These are phyloP conservation scores for Tulasnella calospora DNA, from an alignment of 768 basidiomycete species.

Conservation along the genomic window DNA sequence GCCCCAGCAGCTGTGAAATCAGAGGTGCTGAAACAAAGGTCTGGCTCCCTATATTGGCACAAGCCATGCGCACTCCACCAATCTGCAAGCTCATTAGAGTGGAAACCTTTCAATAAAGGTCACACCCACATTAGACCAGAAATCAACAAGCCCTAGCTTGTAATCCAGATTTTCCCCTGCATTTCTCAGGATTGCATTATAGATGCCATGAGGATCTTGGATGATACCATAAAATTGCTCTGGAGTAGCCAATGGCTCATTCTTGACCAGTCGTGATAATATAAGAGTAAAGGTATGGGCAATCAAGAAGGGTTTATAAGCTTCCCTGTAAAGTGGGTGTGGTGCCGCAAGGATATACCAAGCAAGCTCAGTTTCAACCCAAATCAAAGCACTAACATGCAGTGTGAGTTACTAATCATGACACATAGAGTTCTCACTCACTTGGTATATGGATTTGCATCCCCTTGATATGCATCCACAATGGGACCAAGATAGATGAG, in stretches of 20 bases:
- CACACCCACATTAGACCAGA: neutral
- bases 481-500: neutral
- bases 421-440: neutral
- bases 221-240: neutral
- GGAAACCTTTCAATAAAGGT: neutral
- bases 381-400: slow-evolving; percentile 31
- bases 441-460: neutral
- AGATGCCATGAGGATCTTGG: slow-evolving; percentile 33
- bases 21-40: neutral
- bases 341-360: slow-evolving; percentile 58
- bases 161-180: neutral
- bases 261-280: slow-evolving; percentile 37
- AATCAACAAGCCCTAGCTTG: neutral
- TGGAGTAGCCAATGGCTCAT: neutral
- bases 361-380: slow-evolving; percentile 58
- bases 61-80: neutral
- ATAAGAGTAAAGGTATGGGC: slow-evolving; percentile 51
- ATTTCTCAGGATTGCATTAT: slow-evolving; percentile 29
- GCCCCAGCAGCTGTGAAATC: neutral
- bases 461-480: neutral
- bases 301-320: slow-evolving; percentile 48
- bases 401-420: neutral
- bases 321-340: slow-evolving; percentile 42
- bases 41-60: neutral
- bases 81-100: neutral